Conservation (phyloP, 1,284 basidiomycete species). For the Melanopsichium pennsylvanicum region DNA sequence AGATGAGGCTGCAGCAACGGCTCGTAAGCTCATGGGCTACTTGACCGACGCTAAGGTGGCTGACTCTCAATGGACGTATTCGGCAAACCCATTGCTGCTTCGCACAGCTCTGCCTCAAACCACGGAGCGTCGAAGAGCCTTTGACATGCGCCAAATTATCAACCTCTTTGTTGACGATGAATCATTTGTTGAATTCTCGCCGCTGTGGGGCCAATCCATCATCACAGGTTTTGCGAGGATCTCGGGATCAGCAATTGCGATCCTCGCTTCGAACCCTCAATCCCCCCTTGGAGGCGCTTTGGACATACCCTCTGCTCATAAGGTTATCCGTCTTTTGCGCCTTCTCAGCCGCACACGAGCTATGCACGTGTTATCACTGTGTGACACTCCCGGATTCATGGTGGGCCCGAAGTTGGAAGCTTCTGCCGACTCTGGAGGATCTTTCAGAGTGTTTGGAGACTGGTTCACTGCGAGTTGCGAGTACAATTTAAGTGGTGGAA, state of each 20-base stretch:
- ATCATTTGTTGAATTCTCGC: slow-evolving; percentile 41
- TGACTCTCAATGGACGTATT: slow-evolving; percentile 17
- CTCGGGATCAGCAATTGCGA: slow-evolving; percentile 30
- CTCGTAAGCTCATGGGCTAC: slow-evolving; percentile 25
- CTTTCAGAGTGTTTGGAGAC: slow-evolving; percentile 46
- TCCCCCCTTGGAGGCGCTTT: slow-evolving; percentile 49
- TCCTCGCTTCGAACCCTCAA: slow-evolving; percentile 43
- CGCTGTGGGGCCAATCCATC: slow-evolving; percentile 32
- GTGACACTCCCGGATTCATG: slow-evolving; percentile 57
- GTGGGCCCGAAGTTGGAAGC: slow-evolving; percentile 43
- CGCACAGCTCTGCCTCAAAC: slow-evolving; percentile 31
- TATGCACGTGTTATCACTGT: slow-evolving; percentile 34
- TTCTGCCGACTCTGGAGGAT: slow-evolving; percentile 15
- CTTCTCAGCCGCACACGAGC: slow-evolving; percentile 37
- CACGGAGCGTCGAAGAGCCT: slow-evolving; percentile 32
- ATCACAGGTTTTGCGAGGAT: slow-evolving; percentile 43
- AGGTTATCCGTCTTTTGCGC: slow-evolving; percentile 42
- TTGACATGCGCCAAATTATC: slow-evolving; percentile 46
- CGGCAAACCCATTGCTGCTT: slow-evolving; percentile 16
- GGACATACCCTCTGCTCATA: slow-evolving; percentile 40
- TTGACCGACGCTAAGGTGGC: slow-evolving; percentile 28
- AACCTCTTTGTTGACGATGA: slow-evolving; percentile 38
- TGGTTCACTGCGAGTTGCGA: slow-evolving; percentile 38
- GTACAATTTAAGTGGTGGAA: slow-evolving; percentile 34
- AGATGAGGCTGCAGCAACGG: slow-evolving; percentile 17